phyloP scores from a whole-genome alignment of 345 rosid species.

The Populus ilicifolia region DNA sequence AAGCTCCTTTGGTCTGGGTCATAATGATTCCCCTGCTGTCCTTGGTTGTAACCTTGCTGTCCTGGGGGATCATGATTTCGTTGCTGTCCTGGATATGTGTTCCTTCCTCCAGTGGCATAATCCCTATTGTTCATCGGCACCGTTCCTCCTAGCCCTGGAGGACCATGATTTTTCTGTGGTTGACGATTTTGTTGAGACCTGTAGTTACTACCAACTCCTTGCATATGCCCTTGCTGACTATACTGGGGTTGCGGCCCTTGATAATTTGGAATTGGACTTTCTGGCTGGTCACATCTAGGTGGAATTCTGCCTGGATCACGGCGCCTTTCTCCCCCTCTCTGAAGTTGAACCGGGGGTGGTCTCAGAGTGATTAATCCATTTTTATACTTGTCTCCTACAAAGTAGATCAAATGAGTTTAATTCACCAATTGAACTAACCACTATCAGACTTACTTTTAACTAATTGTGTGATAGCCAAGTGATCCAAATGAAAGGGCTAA shows the following conservation, averaged over 20 bases:
- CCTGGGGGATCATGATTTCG: conserved; percentile 39
- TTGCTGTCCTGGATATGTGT: conserved; percentile 29
- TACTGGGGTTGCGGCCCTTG: conserved; percentile 2
- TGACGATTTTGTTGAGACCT: conserved; percentile 46
- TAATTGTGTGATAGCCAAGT: background rate
- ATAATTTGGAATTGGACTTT: conserved; percentile 3
- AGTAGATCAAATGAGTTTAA: background rate
- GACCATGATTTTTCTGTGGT: conserved; percentile 26
- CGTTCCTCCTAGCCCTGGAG: conserved; percentile 38
- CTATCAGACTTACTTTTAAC: background rate
- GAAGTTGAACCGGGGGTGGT: conserved; percentile 60
- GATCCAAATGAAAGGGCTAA: background rate
- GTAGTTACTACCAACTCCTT: conserved; percentile 44
- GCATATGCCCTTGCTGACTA: conserved; percentile 43
- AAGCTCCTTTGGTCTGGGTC: conserved; percentile 39
- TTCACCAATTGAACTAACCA: background rate
- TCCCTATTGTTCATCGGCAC: conserved; percentile 38
- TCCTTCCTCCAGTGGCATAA: conserved; percentile 36
- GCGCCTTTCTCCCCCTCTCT: conserved; percentile 36
- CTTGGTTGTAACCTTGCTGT: conserved; percentile 24
- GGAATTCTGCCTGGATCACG: conserved; percentile 39
- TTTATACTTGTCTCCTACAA: conserved; percentile 79
- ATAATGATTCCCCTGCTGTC: conserved; percentile 35
- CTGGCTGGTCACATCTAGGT: conserved; percentile 25
- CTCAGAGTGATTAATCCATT: conserved; percentile 76